Evolutionary conservation across 768 basidiomycete genomes (phyloP), one percentile per base, ranked within the genome.

Genomic region (Lyophyllum shimeji): DNA sequence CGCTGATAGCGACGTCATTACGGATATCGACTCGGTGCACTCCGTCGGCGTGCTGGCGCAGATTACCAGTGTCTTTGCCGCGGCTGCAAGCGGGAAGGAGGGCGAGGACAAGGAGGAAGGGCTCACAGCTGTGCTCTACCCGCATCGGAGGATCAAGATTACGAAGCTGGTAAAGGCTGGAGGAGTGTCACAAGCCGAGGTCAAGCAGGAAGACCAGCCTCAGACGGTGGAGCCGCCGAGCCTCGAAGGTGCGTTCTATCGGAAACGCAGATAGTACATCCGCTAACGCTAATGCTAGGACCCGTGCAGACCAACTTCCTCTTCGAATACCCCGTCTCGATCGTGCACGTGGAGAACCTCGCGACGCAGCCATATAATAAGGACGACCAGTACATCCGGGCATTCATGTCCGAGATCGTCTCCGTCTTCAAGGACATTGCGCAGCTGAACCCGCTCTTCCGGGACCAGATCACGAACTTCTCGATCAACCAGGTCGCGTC

Each of bases 391-490:
- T 90, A 95, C 70, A 88, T 96, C 63, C 90, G 94, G 24, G 96
- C 96, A 3, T 91, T 97, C 73, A 95, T 94, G 85, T 88, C 89
- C 42, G 96, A 98, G 73, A 93, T 98, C 57, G 90, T 98, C 61
- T 89, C 90, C 44, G 93, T 95, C 37, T 98, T 98, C 84, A 98
- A 98, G 77, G 95, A 98, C 67, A 97, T 98, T 57, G 95, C 95
- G 0, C 93, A 95, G 69, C 82, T 98, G 42, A 96, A 97, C 71
- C 95, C 95, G 1, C 85, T 98, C 61, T 98, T 98, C 87, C 90
- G 95, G 42, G 96, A 98, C 76, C 95, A 98, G 68, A 96, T 98
- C 62, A 94, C 95, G 59, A 94, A 93, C 69, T 97, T 97, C 71
- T 90, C 90, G 15, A 94, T 96, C 71, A 89, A 90, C 68, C 93